Evolutionary conservation across 192 early-diverging fungal species (phyloP), one percentile per base, ranked within the genome.

Genomic region (Backusella liffmaniae): DNA sequence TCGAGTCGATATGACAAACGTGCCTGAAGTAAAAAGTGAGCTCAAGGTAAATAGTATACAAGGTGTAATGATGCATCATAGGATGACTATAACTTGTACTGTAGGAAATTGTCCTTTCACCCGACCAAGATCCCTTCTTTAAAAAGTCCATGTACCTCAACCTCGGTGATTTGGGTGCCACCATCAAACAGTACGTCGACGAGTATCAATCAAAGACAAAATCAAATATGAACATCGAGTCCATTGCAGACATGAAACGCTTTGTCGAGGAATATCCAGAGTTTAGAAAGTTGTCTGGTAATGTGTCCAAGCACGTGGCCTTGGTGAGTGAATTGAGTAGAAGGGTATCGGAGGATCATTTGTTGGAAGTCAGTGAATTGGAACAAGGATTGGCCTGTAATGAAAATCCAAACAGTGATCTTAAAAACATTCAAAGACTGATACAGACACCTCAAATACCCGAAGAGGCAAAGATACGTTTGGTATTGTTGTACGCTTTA

Each of bases 261-360:
- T 99, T 99, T 90, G 95, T 99, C 10, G 96, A 99, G 81, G 95
- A 96, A 53, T 99, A 99, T 76, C 98, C 98, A 6, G 98, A 99
- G 76, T 98, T 99, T 77, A 85, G 95, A 74, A 98, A 97, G 82
- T 86, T 99, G 16, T 94, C 93, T 29, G 96, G 96, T 9, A 99
- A 99, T 79, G 98, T 99, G 13, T 94, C 94, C 16, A 99, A 99
- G 76, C 98, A 99, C 83, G 98, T 99, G 9, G 93, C 98, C 9
- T 82, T 99, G n/a, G 96, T 98, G 26, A 91, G 95, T n/a, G 98
- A 99, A 83, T 86, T 98, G 42, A 96, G 94, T 79, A 87, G 95
- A 21, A 76, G 91, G 36, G 95, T 98, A 15, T 89, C 88, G 0
- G 78, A 87, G 75, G 88, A 92, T 13, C 85, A 89, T 62, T 77